phyloP scores from a whole-genome alignment of 805 yeast species.

The Metschnikowia gruessii region DNA sequence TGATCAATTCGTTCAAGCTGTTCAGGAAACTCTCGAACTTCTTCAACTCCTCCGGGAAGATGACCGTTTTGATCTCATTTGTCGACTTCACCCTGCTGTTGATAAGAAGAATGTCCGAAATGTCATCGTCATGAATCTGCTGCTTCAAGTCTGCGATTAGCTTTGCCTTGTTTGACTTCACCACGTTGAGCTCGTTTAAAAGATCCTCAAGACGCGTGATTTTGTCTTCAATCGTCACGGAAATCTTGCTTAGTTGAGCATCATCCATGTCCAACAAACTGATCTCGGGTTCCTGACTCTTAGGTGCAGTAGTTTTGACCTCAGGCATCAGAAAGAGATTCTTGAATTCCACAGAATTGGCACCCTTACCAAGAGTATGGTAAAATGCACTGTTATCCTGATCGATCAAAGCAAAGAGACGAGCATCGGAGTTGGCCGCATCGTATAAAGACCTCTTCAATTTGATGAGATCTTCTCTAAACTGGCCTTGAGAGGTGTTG shows the following conservation, averaged over 20 bases:
- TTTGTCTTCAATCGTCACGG: constrained; percentile 29
- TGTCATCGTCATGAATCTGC: constrained; percentile 77
- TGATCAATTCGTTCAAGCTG: constrained; percentile 65
- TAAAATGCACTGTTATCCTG: constrained; percentile 27
- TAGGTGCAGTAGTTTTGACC: constrained; percentile 3
- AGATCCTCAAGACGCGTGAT: constrained; percentile 54
- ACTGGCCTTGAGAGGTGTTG: constrained; percentile 8
- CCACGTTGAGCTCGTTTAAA: constrained; percentile 56
- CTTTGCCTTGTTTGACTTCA: constrained; percentile 61
- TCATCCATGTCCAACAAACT: constrained; percentile 73
- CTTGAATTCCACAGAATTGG: constrained; percentile 39
- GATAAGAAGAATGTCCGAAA: constrained; percentile 67
- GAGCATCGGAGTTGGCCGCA: constrained; percentile 58
- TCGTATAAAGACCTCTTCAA: constrained; percentile 59
- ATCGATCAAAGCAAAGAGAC: constrained; percentile 48
- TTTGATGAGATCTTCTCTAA: constrained; percentile 54
- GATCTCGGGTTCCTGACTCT: constrained; percentile 25
- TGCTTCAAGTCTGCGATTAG: constrained; percentile 64
- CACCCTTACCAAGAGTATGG: constrained; percentile 38
- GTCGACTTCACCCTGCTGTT: constrained; percentile 56
- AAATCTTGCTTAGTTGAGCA: constrained; percentile 19
- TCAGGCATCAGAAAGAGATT: constrained; percentile 23
- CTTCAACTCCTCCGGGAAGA: constrained; percentile 66
- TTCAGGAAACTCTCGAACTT: constrained; percentile 71
- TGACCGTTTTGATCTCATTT: constrained; percentile 51